phyloP scores from a whole-genome alignment of 1,139 yeast species.

The Taphrina wiesneri region DNA sequence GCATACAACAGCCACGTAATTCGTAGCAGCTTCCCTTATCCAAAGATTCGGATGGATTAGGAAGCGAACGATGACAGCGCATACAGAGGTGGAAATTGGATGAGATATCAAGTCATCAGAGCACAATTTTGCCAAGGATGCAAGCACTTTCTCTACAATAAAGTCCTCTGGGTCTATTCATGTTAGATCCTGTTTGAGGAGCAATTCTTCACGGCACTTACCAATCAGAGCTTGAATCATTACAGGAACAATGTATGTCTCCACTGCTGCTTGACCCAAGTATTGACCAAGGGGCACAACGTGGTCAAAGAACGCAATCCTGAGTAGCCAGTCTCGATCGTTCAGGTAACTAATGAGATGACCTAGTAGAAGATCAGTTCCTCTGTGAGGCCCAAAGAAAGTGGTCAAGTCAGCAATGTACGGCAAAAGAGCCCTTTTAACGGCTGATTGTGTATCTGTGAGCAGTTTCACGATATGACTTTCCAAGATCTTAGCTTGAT shows the following conservation, averaged over 20 bases:
- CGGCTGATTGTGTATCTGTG: constrained; percentile 67
- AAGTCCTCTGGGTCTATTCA: constrained; percentile 65
- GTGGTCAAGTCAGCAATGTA: constrained; percentile 74
- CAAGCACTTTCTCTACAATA: constrained; percentile 74
- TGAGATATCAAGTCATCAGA: constrained; percentile 57
- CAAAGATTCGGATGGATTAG: constrained; percentile 84
- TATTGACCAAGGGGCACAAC: constrained; percentile 76
- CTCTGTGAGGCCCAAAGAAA: constrained; percentile 80
- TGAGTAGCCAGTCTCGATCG: constrained; percentile 67
- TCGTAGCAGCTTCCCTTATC: constrained; percentile 68
- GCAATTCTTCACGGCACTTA: not conserved
- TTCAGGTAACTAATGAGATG: constrained; percentile 90
- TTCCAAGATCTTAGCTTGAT: constrained; percentile 56
- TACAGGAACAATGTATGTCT: constrained; percentile 83
- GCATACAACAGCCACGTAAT: constrained; percentile 63
- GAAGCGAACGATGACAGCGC: constrained; percentile 54
- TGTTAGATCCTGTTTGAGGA: no score
- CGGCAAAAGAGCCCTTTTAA: constrained; percentile 66
- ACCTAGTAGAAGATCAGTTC: constrained; percentile 83
- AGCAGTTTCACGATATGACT: constrained; percentile 63
- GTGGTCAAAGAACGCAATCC: constrained; percentile 71
- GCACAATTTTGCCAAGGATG: constrained; percentile 61
- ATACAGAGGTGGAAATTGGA: constrained; percentile 55
- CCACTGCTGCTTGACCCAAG: constrained; percentile 78
- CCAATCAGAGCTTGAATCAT: constrained; percentile 75